Evolutionary conservation across 257 asterid genomes (phyloP).

Genomic region (Nicotiana otophora): DNA sequence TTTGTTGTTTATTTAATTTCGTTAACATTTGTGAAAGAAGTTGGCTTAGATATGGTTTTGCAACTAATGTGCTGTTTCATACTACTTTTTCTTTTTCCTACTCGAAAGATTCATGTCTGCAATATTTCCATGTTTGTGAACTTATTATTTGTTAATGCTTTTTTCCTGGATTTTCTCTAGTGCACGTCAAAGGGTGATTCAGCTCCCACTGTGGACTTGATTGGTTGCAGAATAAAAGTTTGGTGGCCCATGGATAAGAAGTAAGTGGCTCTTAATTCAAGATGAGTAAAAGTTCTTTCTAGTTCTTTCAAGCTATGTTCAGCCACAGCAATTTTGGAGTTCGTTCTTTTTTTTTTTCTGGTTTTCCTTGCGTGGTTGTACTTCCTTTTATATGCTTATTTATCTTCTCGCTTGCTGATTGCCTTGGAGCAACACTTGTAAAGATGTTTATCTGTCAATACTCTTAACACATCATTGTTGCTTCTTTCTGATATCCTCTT

Average conservation of each 20-base stretch:
- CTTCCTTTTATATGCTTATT: not conserved
- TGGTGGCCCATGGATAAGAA: constrained; percentile 99
- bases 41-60: not conserved
- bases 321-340: not conserved
- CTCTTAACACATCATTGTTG: not conserved
- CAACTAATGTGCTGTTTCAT: not conserved
- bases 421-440: not conserved
- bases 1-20: not conserved
- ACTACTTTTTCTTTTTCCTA: not conserved
- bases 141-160: not conserved
- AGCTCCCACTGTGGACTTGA: constrained; percentile 50
- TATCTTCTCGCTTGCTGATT: not conserved
- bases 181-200: constrained; percentile 60
- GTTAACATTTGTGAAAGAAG: not conserved
- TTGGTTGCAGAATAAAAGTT: constrained; percentile 80
- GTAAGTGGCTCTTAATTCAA: constrained; percentile 42
- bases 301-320: not conserved
- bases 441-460: not conserved
- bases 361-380: not conserved
- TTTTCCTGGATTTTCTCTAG: constrained; percentile 23
- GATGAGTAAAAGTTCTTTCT: not conserved
- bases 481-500: constrained; percentile 4
- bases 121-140: not conserved
- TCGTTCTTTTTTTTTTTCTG: not conserved
- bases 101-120: not conserved